These are phyloP conservation scores for Hyparrhenia diplandra DNA, from an alignment of 176 grass and related monocot genomes.

Conservation along the genomic window DNA sequence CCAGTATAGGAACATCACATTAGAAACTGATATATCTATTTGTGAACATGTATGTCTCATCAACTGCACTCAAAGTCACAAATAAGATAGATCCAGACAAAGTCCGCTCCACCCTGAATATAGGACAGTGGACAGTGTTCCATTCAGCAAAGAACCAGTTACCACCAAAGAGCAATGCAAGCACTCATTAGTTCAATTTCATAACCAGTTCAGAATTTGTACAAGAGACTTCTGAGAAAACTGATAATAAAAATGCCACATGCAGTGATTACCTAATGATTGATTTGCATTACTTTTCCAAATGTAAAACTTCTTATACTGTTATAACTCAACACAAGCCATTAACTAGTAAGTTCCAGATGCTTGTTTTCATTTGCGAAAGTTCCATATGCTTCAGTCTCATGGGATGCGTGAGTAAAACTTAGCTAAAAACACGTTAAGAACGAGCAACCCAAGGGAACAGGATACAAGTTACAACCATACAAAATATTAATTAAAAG, in stretches of 20 bases:
- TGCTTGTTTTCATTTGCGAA: neutral
- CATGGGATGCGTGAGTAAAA: neutral
- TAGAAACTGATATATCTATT: constrained; percentile 2
- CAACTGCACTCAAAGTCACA: neutral
- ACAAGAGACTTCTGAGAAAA: neutral
- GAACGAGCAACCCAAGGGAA: neutral
- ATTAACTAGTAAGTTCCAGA: constrained; percentile 1
- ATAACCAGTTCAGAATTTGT: neutral
- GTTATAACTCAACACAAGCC: neutral
- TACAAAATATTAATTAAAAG: neutral
- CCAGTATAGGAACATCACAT: neutral
- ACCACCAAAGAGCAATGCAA: neutral
- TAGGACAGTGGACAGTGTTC: constrained; percentile 7
- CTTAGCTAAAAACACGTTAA: constrained; percentile 18
- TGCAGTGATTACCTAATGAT: neutral
- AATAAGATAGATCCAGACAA: neutral
- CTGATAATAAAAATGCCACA: constrained; percentile 3
- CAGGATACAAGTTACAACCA: neutral
- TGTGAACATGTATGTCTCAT: neutral
- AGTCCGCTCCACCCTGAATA: neutral
- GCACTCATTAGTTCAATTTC: neutral
- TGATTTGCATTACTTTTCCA: neutral
- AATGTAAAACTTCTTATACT: neutral
- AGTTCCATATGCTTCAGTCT: neutral
- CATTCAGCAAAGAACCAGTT: neutral